phyloP scores from a whole-genome alignment of 2,329 filamentous ascomycete species.

The Lecanicillium sp. region DNA sequence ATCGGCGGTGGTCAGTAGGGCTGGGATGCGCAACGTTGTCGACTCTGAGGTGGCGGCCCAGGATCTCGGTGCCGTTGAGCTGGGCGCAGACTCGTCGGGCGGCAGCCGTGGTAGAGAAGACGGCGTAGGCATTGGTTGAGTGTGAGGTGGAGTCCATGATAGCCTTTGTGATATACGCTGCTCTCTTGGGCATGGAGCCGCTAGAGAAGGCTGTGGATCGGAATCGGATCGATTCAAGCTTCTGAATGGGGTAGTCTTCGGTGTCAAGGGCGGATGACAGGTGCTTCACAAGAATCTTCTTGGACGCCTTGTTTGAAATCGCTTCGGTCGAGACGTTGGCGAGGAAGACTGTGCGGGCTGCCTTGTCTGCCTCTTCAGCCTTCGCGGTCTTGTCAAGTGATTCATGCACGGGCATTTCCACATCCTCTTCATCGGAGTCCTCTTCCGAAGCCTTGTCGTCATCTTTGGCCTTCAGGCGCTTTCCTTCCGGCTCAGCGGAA shows the following conservation, averaged over 20 bases:
- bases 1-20: slow-evolving; percentile 75
- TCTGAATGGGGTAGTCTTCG: slow-evolving; percentile 50
- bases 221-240: slow-evolving; percentile 87
- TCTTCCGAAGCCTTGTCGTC: slow-evolving; percentile 25
- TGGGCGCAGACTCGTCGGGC: slow-evolving; percentile 68
- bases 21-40: slow-evolving; percentile 87
- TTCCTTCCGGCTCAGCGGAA: slow-evolving; percentile 46
- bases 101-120: slow-evolving; percentile 70
- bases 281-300: slow-evolving; percentile 70
- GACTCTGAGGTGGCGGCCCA: slow-evolving; percentile 82
- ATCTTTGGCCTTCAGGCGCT: slow-evolving; percentile 39
- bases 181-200: slow-evolving; percentile 75
- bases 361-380: slow-evolving; percentile 67
- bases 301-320: slow-evolving; percentile 73
- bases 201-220: slow-evolving; percentile 83
- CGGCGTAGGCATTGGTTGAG: slow-evolving; percentile 88
- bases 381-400: slow-evolving; percentile 46
- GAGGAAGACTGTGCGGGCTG: slow-evolving; percentile 83
- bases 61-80: slow-evolving; percentile 76
- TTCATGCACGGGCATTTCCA: slow-evolving; percentile 49
- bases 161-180: slow-evolving; percentile 86
- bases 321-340: slow-evolving; percentile 81
- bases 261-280: slow-evolving; percentile 65
- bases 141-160: slow-evolving; percentile 87
- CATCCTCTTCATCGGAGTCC: slow-evolving; percentile 16